Conservation (phyloP, 176 grass and related monocot genomes). For the Tuctoria greenei region DNA sequence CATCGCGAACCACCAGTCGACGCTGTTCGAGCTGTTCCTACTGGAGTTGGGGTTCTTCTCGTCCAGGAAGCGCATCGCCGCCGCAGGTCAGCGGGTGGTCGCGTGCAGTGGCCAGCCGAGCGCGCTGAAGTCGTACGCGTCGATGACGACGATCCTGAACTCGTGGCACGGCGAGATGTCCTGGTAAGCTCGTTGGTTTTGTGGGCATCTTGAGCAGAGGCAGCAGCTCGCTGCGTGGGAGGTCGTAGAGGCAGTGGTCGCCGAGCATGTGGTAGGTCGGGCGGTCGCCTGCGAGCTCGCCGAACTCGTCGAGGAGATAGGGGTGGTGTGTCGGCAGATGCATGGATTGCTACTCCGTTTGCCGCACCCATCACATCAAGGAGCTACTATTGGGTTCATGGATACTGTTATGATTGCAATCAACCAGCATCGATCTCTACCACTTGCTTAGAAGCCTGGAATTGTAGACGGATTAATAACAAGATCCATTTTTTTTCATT, state of each 20-base stretch:
- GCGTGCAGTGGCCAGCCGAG: slow-evolving; percentile 72
- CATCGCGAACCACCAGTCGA: slow-evolving; percentile 64
- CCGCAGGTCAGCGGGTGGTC: slow-evolving; percentile 54
- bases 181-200: slow-evolving; percentile 76
- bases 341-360: too few relatives aligned
- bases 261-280: slow-evolving; percentile 89
- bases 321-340: too few relatives aligned
- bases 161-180: slow-evolving; percentile 65
- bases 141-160: slow-evolving; percentile 63
- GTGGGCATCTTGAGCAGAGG: slow-evolving; percentile 71
- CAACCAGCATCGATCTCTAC: too few relatives aligned
- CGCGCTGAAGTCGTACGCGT: slow-evolving; percentile 80
- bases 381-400: too few relatives aligned
- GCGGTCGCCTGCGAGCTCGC: slow-evolving; percentile 49
- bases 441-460: too few relatives aligned
- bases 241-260: slow-evolving; percentile 96
- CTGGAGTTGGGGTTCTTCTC: slow-evolving; percentile 76
- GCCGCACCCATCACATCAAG: too few relatives aligned
- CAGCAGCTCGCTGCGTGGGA: slow-evolving; percentile 66
- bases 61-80: slow-evolving; percentile 53
- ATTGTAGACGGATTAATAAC: too few relatives aligned
- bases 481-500: too few relatives aligned
- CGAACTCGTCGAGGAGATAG: too few relatives aligned
- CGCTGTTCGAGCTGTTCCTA: slow-evolving; percentile 74
- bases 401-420: too few relatives aligned